Evolutionary conservation across 2,329 filamentous ascomycete species (phyloP), one percentile per base, ranked within the genome.

Genomic region (Colletotrichum euphorbiae): DNA sequence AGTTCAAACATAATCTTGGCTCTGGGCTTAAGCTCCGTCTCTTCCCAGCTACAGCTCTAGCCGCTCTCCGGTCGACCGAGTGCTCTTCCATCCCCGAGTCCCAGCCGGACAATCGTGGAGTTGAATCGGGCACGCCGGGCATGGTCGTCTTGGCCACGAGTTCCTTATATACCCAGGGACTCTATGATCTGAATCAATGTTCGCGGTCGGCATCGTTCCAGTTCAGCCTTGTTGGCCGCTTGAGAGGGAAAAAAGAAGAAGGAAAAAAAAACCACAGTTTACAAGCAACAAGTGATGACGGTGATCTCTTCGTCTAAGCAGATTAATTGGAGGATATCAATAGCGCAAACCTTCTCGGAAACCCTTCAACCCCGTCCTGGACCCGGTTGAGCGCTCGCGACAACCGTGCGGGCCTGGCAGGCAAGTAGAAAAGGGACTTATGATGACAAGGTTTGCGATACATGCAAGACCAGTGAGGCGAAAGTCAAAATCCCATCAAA

Each of bases 151-250:
- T 42, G 40, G 40, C 24, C 33, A 12, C 19, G 13, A 31, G 62
- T 59, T 17, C 60, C 54, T 68, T 60, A 65, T 68, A 68, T 60
- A 42, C 55, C 60, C 21, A 46, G 52, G 40, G 65, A 68, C 66
- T 69, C 42, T 60, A 54, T 54, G 43, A 48, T 15, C 36, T 7
- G 24, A n/a, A 40, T 31, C 33, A 59, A 65, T 46, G n/a, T 42
- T 69, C 38, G 28, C 21, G 13, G 56, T 59, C 48, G 36, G 46
- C 36, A 40, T 12, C 42, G 54, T 66, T 69, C 50, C 62, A 65
- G 54, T 60, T 65, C 66, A 69, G 66, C 62, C 62, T 69, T 65
- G 54, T 60, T 68, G 61, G 60, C 65, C 54, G 54, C 65, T 68
- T 21, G 24, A 24, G 24, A 24, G 21, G n/a, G n/a, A n/a, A n/a